Evolutionary conservation across 441 rosid species (phyloP), one percentile per base, ranked within the genome.

Genomic region (Rhodomyrtus psidioides): DNA sequence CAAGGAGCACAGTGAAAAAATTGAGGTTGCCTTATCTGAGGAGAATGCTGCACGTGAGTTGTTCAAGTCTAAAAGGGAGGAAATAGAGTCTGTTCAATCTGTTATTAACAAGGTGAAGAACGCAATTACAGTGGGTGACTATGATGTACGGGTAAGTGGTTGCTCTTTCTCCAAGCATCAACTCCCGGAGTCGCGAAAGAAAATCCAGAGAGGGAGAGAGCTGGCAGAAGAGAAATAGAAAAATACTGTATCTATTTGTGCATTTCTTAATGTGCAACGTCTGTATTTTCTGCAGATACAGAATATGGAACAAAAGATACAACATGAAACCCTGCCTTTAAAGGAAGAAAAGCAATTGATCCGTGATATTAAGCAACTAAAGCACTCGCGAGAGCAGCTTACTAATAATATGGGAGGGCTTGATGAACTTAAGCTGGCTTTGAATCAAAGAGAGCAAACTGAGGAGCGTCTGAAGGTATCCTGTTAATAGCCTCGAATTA

Each of bases 261-360:
- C 85, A 27, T 79, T 82, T 60, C 30, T 49, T 75, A 28, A 82
- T 58, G 24, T 56, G 54, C 87, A 75, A 84, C 57, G 42, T 86
- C 55, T 90, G 88, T 70, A 39, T 70, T 34, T 34, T 70, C 79
- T 84, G 83, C 94, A 96, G 99, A 93, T 95, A 90, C 92, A 89
- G 57, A 89, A 86, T 84, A 91, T 91, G 96, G 94, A 94, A 88
- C 94, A 94, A 89, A 92, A 75, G 91, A 95, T 96, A 85, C 92
- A 94, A 65, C 98, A 95, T 84, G 96, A 93, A 90, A 95, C 97
- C 82, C 82, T 96, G 58, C 89, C 92, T 84, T 86, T 96, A 83
- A 95, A 90, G 89, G 98, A 95, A 91, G 99, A 96, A 91, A 96
- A 95, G 88, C 92, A 91, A 84, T 89, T 88, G 42, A 90, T 96